A percentile compares a stretch with the other conserved stretches of the same genome.
Conservation (phyloP, 2,329 filamentous ascomycete genomes). For the Dryadomyces quercus-mongolicae region DNA sequence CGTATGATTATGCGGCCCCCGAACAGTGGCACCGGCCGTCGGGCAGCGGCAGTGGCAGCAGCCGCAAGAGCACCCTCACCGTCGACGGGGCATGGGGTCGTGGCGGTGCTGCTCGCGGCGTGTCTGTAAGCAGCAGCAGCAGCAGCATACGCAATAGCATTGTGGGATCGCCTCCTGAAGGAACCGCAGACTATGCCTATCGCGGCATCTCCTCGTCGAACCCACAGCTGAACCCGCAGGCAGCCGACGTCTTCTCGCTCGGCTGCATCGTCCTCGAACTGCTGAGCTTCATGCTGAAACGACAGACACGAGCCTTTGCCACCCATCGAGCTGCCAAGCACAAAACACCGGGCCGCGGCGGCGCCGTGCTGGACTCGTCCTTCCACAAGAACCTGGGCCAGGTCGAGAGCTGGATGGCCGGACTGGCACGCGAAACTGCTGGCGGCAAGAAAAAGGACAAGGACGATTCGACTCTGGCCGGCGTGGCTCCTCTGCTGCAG, state of each 20-base stretch:
- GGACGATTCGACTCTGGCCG: conserved; percentile 32
- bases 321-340: conserved; percentile 55
- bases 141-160: conserved; percentile 13
- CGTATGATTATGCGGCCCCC: conserved; percentile 62
- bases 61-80: conserved; percentile 22
- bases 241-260: conserved; percentile 61
- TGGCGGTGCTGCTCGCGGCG: neutral
- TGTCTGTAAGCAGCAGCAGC: conserved; percentile 7
- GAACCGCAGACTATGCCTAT: neutral
- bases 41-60: conserved; percentile 7
- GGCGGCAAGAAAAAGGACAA: conserved; percentile 14
- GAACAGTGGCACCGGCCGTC: conserved; percentile 44
- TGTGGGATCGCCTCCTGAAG: conserved; percentile 14
- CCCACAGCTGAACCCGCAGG: conserved; percentile 37
- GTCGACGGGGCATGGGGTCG: neutral
- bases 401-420: conserved; percentile 55
- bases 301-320: conserved; percentile 52
- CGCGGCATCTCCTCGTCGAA: conserved; percentile 12
- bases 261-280: conserved; percentile 64
- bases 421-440: conserved; percentile 48
- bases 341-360: conserved; percentile 43
- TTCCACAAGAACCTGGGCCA: conserved; percentile 62
- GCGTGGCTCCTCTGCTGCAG: conserved; percentile 38
- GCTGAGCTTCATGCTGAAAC: conserved; percentile 56
- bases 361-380: conserved; percentile 53